Base-by-base conservation (phyloP, 768 basidiomycete genomes). In the Trametopsis cervina region DNA sequence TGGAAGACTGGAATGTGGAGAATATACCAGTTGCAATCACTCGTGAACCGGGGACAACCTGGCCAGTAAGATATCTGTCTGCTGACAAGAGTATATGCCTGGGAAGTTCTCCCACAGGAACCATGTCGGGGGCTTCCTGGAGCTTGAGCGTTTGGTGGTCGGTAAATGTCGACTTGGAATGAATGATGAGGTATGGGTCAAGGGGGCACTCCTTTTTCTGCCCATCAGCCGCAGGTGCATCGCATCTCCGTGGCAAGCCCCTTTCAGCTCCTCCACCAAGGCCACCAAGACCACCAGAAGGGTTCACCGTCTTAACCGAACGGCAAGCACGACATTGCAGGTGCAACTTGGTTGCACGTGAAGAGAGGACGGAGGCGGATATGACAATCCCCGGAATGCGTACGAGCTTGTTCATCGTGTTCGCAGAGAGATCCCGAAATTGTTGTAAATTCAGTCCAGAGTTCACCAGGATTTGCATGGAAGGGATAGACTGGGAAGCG, bases 111-210 rank as follows among this genome's bases (percentile, higher is more conserved):
- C 96, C 96, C 21, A 98, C 94, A 0, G 96, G 96, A 1, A 99
- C 96, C 91, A 97, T 96, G 64, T 99, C 96, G 0, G 96, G 96
- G 15, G 95, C 94, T 66, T 99, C 96, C 66, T 99, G 96, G 11
- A 99, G 77, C 64, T 99, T 99, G 57, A 99, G 75, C 10, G 81
- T 88, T 66, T 99, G 96, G 57, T 96, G 93, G 62, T 99, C 96
- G 6, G 93, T 85, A 61, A 98, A 99, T 4, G 79, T 74, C 25
- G 91, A 98, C 67, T 91, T 89, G 29, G 91, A 85, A 65, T 99
- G 96, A 13, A 97, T 73, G 61, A 99, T 94, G 44, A 92, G 75
- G 68, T 94, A 99, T 1, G 96, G 96, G 62, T 98, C 96, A 46
- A 98, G 65, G 0, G 93, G 93, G 60, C 96, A 99, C 54, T 94